Percentiles rank a stretch among this genome's conserved stretches.
phyloP scores from a whole-genome alignment of 768 basidiomycete species.

The Mycena galopus region DNA sequence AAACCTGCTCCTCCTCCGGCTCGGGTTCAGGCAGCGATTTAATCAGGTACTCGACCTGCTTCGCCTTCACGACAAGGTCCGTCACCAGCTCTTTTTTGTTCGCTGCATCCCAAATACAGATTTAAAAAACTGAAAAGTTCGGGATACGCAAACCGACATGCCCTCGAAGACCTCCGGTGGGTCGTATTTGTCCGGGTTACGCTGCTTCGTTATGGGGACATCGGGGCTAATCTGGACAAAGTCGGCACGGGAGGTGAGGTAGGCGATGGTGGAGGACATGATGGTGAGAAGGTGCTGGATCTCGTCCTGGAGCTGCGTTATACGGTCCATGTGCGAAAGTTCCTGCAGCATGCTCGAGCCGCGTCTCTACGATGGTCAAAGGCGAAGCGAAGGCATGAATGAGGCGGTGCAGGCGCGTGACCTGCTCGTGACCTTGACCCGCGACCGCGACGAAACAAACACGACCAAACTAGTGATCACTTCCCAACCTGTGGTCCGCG shows the following conservation, averaged over 20 bases:
- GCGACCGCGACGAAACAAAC: too few relatives aligned
- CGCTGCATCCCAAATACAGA: conserved; percentile 56
- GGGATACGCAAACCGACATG: conserved; percentile 33
- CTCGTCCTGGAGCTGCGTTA: conserved; percentile 95
- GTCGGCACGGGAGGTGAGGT: conserved; percentile 81
- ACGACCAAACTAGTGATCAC: too few relatives aligned
- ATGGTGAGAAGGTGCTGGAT: conserved; percentile 93
- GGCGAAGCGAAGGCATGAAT: conserved; percentile 13
- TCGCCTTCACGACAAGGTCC: conserved; percentile 88
- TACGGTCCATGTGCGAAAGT: conserved; percentile 94
- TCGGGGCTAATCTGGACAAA: conserved; percentile 84
- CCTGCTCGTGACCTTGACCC: too few relatives aligned
- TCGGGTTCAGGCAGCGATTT: conserved; percentile 85
- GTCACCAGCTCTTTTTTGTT: conserved; percentile 88
- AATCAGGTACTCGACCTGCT: conserved; percentile 89
- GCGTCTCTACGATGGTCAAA: conserved; percentile 27
- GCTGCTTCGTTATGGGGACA: conserved; percentile 86
- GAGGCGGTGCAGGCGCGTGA: not conserved
- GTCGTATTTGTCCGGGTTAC: conserved; percentile 80
- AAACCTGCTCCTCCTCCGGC: conserved; percentile 80
- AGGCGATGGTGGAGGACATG: conserved; percentile 86
- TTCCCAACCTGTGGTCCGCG: too few relatives aligned
- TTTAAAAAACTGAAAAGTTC: not conserved
- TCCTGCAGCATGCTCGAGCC: conserved; percentile 88
- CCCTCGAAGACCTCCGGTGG: conserved; percentile 82